Evolutionary conservation across 2,329 filamentous ascomycete genomes (phyloP), one percentile per base, ranked within the genome.

Genomic region (Leptosphaerulina australis): DNA sequence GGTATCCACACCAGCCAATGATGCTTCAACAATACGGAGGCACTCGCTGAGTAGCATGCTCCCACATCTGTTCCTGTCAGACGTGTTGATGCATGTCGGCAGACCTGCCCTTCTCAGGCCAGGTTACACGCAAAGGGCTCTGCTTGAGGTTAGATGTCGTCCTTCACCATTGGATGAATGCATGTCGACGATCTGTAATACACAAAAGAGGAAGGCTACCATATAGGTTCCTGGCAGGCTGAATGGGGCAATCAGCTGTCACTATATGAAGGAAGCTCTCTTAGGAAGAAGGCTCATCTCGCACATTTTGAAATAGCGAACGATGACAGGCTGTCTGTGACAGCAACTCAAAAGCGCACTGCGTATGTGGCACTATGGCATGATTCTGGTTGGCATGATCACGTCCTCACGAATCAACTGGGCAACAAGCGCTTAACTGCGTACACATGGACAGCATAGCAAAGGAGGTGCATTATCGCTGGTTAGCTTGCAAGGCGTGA

Each of bases 1-100:
- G 61, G 55, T 24, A 59, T 60, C 25, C 58, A 60, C 29, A 64
- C 62, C 40, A 50, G 52, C 41, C 57, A 59, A 52, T 50, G 57
- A 52, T 51, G 44, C 45, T 44, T 49, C 9, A 26, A 18, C 12
- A 12, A 30, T 18, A 44, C 26, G 22, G 38, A 38, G 34, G 33
- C 29, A 38, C 43, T 15, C 39, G 39, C 50, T 44, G 15, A 35
- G 35, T 37, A 39, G 37, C 25, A 34, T 44, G 30, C 12, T 28
- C 41, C 37, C 41, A 29, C n/a, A 35, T 39, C 24, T 38, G 24
- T 40, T 17, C 14, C 36, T 26, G 22, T 30, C 30, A 20, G 15
- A 22, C 15, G 36, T 18, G 14, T 30, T 9, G 43, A 11, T 18
- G 15, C 26, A 38, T 29, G 12, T 21, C 24, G 18, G 24, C 25